A percentile compares a stretch with the other conserved stretches of the same genome.
These are phyloP conservation scores for Dothideomycetes sp. DNA, from an alignment of 2,329 filamentous ascomycete genomes.

Conservation along the genomic window DNA sequence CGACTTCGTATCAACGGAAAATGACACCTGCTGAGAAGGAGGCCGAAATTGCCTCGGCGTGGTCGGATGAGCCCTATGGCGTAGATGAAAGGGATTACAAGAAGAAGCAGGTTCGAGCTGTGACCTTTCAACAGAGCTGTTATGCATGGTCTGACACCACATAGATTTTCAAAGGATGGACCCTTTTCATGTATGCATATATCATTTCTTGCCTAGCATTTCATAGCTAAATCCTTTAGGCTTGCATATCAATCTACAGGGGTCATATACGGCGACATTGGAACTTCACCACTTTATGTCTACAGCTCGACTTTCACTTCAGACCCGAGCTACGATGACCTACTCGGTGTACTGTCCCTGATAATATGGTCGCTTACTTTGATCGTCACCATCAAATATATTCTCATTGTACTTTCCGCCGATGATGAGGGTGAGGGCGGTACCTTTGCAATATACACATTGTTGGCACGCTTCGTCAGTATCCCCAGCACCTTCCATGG, in stretches of 20 bases:
- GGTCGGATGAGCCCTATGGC: constrained; percentile 7
- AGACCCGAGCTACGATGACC: constrained; percentile 44
- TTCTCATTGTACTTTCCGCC: constrained; percentile 52
- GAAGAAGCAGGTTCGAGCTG: constrained; percentile 6
- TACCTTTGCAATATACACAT: constrained; percentile 56
- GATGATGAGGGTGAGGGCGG: constrained; percentile 64
- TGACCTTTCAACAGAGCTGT: background rate
- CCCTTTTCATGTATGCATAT: constrained; percentile 4
- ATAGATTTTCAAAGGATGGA: constrained; percentile 9
- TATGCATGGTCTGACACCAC: background rate
- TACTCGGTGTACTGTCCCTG: constrained; percentile 55
- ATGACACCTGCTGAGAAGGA: constrained; percentile 6
- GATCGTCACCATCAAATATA: constrained; percentile 60
- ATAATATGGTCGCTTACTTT: constrained; percentile 59
- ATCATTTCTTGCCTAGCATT: background rate
- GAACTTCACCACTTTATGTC: constrained; percentile 57
- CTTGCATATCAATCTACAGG: constrained; percentile 55
- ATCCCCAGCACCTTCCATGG: no score
- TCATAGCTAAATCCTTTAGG: constrained; percentile 21
- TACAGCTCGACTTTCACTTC: constrained; percentile 54
- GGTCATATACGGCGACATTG: constrained; percentile 61
- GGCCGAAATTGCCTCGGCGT: constrained; percentile 5
- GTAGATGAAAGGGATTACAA: constrained; percentile 8
- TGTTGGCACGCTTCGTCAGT: constrained; percentile 48
- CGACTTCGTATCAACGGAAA: constrained; percentile 2